These are phyloP conservation scores for Mycena galericulata DNA, from an alignment of 768 basidiomycete species.

Conservation along the genomic window DNA sequence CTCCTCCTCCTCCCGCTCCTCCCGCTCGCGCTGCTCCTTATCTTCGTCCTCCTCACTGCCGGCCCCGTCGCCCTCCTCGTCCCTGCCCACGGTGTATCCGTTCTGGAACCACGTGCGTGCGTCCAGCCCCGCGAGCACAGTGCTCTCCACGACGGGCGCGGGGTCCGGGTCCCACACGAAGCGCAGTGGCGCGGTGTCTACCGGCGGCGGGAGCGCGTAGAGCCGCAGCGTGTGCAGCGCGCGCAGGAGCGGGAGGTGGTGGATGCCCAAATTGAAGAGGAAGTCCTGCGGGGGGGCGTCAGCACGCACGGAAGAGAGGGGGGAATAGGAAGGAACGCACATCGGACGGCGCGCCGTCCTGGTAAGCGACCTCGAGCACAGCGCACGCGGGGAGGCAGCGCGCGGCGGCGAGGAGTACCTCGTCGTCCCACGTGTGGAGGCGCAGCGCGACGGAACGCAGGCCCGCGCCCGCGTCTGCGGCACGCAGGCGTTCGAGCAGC, in stretches of 20 bases:
- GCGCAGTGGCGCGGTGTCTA: background rate
- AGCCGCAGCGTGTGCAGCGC: constrained; percentile 23
- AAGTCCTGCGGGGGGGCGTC: background rate
- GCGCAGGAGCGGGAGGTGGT: constrained; percentile 23
- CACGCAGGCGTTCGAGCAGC: constrained; percentile 16
- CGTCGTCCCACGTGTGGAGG: constrained; percentile 24
- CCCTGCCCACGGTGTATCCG: background rate
- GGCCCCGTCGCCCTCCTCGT: background rate
- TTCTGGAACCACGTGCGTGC: too few species aligned
- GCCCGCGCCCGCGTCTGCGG: background rate
- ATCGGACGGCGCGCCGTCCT: constrained; percentile 12
- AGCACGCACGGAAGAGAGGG: background rate
- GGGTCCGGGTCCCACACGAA: background rate
- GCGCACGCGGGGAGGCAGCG: constrained; percentile 19
- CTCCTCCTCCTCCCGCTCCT: background rate
- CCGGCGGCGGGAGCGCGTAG: background rate
- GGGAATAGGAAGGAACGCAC: background rate
- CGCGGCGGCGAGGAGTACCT: constrained; percentile 27
- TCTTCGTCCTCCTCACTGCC: background rate
- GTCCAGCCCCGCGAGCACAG: too few species aligned
- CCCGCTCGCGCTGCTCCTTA: background rate
- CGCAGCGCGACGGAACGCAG: constrained; percentile 3
- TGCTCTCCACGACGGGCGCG: background rate
- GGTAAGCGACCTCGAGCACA: constrained; percentile 21
- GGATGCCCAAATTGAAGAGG: constrained; percentile 24